phyloP scores from a whole-genome alignment of 495 filamentous ascomycete species.

The Entonaema liquescens region DNA sequence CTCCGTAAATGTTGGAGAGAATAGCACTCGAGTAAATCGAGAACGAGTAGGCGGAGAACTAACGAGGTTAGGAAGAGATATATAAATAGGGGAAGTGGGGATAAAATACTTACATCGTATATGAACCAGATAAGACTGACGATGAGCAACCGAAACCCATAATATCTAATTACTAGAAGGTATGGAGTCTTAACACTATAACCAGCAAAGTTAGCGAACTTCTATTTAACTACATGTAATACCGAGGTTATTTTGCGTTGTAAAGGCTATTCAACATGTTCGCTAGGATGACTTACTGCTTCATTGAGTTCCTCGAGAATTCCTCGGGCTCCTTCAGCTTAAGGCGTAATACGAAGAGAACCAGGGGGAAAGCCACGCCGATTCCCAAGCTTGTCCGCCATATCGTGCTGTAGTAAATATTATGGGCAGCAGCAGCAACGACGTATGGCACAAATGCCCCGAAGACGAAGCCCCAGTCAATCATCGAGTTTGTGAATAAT shows the following conservation, averaged over 20 bases:
- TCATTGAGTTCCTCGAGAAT: conserved; percentile 68
- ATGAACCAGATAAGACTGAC: conserved; percentile 91
- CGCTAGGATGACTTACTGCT: conserved; percentile 29
- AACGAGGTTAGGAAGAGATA: background rate
- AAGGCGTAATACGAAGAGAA: conserved; percentile 76
- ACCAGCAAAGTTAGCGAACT: conserved; percentile 10
- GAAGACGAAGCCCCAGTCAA: conserved; percentile 82
- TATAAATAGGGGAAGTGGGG: conserved; percentile 6
- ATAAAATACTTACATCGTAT: conserved; percentile 67
- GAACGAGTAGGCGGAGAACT: conserved; percentile 82
- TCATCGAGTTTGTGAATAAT: conserved; percentile 89
- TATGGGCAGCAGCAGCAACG: conserved; percentile 72
- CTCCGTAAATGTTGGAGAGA: conserved; percentile 69
- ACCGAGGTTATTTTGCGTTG: background rate
- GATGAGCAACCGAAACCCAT: conserved; percentile 68
- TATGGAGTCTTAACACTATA: conserved; percentile 63
- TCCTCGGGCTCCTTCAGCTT: conserved; percentile 86
- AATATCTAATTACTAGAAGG: conserved; percentile 61
- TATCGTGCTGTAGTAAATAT: conserved; percentile 73
- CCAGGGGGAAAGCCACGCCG: conserved; percentile 79
- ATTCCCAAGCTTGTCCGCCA: conserved; percentile 82
- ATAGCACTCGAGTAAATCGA: conserved; percentile 79
- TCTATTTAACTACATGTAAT: background rate
- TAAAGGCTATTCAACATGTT: background rate
- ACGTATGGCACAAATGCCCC: conserved; percentile 77